Percentiles rank a stretch among this genome's conserved stretches.
These are phyloP conservation scores for Phaeosphaeriaceae sp. DNA, from an alignment of 2,329 filamentous ascomycete genomes.

Conservation along the genomic window DNA sequence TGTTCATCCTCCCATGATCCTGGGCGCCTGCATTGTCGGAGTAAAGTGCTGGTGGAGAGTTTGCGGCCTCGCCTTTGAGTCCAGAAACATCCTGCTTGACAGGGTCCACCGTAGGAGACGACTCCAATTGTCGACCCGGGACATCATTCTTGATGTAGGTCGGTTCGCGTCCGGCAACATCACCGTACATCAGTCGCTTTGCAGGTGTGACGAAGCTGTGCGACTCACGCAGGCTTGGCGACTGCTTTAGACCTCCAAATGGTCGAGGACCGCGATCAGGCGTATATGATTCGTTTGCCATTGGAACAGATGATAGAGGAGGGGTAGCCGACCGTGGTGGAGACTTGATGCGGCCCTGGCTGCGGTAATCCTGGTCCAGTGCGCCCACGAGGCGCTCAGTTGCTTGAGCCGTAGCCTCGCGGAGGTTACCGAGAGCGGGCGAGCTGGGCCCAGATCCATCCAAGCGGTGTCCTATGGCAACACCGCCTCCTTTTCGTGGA, in stretches of 20 bases:
- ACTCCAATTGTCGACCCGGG: conserved; percentile 32
- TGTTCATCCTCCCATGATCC: conserved; percentile 37
- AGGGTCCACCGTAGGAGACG: conserved; percentile 41
- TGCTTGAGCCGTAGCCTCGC: conserved; percentile 59
- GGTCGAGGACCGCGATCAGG: conserved; percentile 61
- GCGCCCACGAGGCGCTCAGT: conserved; percentile 55
- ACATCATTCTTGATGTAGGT: conserved; percentile 35
- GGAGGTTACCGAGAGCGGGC: conserved; percentile 52
- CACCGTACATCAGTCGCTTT: conserved; percentile 42
- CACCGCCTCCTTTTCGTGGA: conserved; percentile 50
- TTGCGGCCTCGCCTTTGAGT: conserved; percentile 41
- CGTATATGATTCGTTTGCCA: conserved; percentile 61
- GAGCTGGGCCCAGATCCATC: conserved; percentile 77
- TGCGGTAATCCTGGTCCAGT: conserved; percentile 32
- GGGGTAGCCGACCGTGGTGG: conserved; percentile 57
- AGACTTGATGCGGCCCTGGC: conserved; percentile 45
- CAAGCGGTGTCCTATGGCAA: conserved; percentile 35
- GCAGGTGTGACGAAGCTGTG: conserved; percentile 44
- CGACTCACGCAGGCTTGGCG: conserved; percentile 36
- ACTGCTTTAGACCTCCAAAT: conserved; percentile 40
- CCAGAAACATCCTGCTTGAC: conserved; percentile 42
- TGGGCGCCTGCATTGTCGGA: conserved; percentile 41
- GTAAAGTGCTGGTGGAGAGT: conserved; percentile 47
- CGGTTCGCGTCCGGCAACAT: conserved; percentile 28
- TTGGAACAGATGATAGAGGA: conserved; percentile 56